Evolutionary conservation across 2,329 filamentous ascomycete genomes (phyloP).

Genomic region (Penicillium olsonii): DNA sequence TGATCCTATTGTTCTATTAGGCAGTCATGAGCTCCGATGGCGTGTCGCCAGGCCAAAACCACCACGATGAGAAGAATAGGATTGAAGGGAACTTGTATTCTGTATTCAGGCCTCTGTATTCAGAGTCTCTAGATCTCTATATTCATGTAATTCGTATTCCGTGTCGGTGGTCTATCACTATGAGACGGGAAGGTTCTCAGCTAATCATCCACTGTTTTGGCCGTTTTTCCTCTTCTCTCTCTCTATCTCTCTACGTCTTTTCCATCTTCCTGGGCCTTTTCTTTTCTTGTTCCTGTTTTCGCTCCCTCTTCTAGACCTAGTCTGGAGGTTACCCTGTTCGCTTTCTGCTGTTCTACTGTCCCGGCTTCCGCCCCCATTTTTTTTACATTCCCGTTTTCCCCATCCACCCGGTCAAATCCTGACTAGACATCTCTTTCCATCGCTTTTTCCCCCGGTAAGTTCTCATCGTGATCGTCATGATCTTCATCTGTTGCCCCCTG

Average conservation of each 20-base stretch:
- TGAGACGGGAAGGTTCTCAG: constrained; percentile 4
- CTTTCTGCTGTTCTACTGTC: neutral
- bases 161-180: neutral
- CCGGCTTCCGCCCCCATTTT: constrained; percentile 5
- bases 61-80: too few species aligned
- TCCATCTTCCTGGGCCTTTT: neutral
- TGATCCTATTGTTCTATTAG: too few species aligned
- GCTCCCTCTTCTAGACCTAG: neutral
- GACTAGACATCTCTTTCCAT: constrained; percentile 15
- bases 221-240: constrained; percentile 8
- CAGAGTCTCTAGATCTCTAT: neutral
- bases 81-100: too few species aligned
- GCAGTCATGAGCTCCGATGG: too few species aligned
- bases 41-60: too few species aligned
- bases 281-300: neutral
- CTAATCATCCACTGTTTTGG: constrained; percentile 11
- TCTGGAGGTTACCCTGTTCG: neutral
- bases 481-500: neutral
- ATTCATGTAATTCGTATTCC: neutral
- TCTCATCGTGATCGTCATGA: neutral
- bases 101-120: too few species aligned
- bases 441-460: constrained; percentile 4
- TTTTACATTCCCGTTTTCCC: constrained; percentile 6
- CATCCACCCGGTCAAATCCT: constrained; percentile 20
- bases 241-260: neutral